A percentile compares a stretch with the other conserved stretches of the same genome.
These are phyloP conservation scores for Daldinia vernicosa DNA, from an alignment of 495 filamentous ascomycete species.

Conservation along the genomic window DNA sequence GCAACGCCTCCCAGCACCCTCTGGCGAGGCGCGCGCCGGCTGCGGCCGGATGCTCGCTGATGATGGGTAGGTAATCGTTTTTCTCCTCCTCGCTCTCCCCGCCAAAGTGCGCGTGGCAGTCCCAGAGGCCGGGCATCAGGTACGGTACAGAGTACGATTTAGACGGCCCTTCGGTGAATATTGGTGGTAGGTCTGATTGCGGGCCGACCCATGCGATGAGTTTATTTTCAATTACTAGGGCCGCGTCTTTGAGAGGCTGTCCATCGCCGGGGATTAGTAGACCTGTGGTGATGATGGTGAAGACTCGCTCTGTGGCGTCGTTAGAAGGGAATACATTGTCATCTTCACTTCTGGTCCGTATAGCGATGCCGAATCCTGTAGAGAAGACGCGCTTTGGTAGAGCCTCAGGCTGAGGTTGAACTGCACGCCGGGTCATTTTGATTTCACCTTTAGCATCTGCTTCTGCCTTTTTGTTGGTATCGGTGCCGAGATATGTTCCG, in stretches of 20 bases:
- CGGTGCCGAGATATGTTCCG: neutral
- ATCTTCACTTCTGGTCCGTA: constrained; percentile 27
- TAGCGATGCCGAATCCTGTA: constrained; percentile 42
- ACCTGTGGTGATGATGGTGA: constrained; percentile 49
- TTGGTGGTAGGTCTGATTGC: constrained; percentile 44
- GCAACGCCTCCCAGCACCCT: constrained; percentile 53
- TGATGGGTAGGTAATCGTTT: constrained; percentile 24
- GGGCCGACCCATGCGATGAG: constrained; percentile 57
- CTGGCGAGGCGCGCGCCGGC: constrained; percentile 52
- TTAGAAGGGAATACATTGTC: neutral
- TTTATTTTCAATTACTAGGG: constrained; percentile 53
- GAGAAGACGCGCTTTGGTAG: constrained; percentile 36
- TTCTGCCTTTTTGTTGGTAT: neutral
- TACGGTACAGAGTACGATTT: constrained; percentile 47
- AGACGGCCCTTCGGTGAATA: constrained; percentile 44
- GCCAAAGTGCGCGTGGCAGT: constrained; percentile 60
- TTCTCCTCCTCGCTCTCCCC: constrained; percentile 22
- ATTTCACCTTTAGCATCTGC: neutral
- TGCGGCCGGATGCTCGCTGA: constrained; percentile 39
- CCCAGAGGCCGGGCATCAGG: constrained; percentile 65
- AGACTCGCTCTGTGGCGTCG: constrained; percentile 20
- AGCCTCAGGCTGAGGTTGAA: constrained; percentile 14
- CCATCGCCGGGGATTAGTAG: constrained; percentile 59
- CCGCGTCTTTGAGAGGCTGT: constrained; percentile 49
- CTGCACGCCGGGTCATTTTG: constrained; percentile 28